Percentiles rank a stretch among this genome's conserved stretches.
phyloP scores from a whole-genome alignment of 2,329 filamentous ascomycete species.

The Aspergillus flavus region DNA sequence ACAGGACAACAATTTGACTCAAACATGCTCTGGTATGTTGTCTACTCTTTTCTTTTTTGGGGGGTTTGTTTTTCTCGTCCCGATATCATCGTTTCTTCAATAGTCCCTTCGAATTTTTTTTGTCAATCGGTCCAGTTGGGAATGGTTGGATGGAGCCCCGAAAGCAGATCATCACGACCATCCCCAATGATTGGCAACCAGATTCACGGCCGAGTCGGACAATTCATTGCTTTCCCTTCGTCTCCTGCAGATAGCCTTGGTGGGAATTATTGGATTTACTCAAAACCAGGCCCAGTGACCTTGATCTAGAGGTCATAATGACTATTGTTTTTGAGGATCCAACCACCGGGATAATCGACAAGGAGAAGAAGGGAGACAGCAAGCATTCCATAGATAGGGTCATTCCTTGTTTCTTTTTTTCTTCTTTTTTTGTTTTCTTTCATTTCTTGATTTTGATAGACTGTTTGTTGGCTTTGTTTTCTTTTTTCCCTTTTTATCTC shows the following conservation, averaged over 20 bases:
- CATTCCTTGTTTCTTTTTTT: background rate
- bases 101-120: background rate
- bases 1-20: background rate
- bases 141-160: background rate
- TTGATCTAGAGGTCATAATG: background rate
- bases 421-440: background rate
- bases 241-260: conserved; percentile 1
- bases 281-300: background rate
- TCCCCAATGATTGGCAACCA: background rate
- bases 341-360: background rate
- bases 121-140: background rate
- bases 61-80: background rate
- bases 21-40: background rate
- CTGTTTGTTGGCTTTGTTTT: background rate
- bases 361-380: background rate
- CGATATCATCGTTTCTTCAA: background rate
- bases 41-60: background rate
- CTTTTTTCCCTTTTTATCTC: background rate
- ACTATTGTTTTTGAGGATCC: background rate
- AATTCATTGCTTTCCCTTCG: background rate
- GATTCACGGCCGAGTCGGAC: background rate
- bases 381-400: background rate
- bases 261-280: background rate
- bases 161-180: conserved; percentile 1
- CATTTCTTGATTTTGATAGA: background rate